Conservation (phyloP, 1,139 yeast species). For the Pichia sorboxylosa region DNA sequence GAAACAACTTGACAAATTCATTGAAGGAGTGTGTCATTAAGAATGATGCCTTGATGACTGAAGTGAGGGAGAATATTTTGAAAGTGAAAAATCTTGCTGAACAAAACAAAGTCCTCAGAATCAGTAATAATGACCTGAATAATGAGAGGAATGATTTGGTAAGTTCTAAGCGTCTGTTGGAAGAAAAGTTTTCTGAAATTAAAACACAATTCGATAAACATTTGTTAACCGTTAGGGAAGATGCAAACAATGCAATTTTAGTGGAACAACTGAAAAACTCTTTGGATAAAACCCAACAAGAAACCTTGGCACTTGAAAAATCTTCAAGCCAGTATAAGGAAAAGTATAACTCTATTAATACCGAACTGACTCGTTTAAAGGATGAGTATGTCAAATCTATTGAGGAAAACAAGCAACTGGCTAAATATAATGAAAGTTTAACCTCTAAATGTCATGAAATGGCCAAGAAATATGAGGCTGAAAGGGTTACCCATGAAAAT, state of each 20-base stretch:
- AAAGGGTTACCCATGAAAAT: slow-evolving; percentile 27
- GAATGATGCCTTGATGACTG: slow-evolving; percentile 32
- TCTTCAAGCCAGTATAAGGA: slow-evolving; percentile 27
- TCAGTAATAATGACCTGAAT: slow-evolving; percentile 39
- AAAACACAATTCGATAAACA: slow-evolving; percentile 36
- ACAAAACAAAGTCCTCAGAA: slow-evolving; percentile 41
- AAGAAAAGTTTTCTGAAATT: slow-evolving; percentile 33
- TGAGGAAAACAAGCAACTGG: slow-evolving; percentile 27
- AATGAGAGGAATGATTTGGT: slow-evolving; percentile 40
- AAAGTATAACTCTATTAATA: slow-evolving; percentile 21
- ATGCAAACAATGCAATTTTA: slow-evolving; percentile 20
- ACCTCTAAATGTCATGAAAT: slow-evolving; percentile 22
- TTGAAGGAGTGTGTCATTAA: slow-evolving; percentile 36
- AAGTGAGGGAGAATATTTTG: slow-evolving; percentile 35
- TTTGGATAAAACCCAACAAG: slow-evolving; percentile 28
- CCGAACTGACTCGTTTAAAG: slow-evolving; percentile 14
- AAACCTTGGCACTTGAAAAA: slow-evolving; percentile 25
- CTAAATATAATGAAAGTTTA: slow-evolving; percentile 27
- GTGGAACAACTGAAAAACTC: slow-evolving; percentile 28
- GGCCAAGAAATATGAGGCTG: slow-evolving; percentile 18
- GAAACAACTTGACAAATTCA: slow-evolving; percentile 35
- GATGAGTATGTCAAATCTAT: slow-evolving; percentile 20
- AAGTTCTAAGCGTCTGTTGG: slow-evolving; percentile 36
- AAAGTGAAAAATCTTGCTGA: slow-evolving; percentile 36
- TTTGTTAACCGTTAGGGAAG: slow-evolving; percentile 25